These are phyloP conservation scores for Verticillium dahliae DNA, from an alignment of 2,329 filamentous ascomycete species.

Conservation along the genomic window DNA sequence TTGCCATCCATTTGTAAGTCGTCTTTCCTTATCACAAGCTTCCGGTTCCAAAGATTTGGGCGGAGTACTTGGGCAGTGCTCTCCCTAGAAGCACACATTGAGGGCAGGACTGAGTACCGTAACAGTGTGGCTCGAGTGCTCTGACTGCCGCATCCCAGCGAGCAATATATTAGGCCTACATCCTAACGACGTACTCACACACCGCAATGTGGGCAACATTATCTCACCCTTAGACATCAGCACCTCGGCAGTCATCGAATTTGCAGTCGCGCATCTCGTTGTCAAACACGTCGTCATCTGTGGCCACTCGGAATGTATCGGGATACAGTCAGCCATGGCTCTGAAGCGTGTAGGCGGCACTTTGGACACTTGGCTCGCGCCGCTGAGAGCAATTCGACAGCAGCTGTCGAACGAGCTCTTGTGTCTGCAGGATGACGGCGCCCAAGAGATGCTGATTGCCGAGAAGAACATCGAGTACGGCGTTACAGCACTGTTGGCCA, in stretches of 20 bases:
- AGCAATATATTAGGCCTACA: conserved; percentile 72
- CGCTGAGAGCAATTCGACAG: conserved; percentile 36
- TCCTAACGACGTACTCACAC: conserved; percentile 80
- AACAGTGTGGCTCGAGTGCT: conserved; percentile 77
- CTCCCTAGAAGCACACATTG: background rate
- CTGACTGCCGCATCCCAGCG: conserved; percentile 79
- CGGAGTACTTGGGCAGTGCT: background rate
- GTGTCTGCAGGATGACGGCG: conserved; percentile 44
- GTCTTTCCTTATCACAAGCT: background rate
- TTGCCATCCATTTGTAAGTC: conserved; percentile 51
- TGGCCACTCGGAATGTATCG: conserved; percentile 62
- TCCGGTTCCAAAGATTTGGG: background rate
- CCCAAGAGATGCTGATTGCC: conserved; percentile 55
- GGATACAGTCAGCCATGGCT: conserved; percentile 52
- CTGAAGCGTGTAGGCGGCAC: conserved; percentile 43
- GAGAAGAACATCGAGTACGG: conserved; percentile 72
- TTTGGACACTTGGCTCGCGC: conserved; percentile 48
- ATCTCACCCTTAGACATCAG: conserved; percentile 69
- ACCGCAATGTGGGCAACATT: conserved; percentile 88
- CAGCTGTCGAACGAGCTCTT: conserved; percentile 49
- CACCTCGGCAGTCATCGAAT: conserved; percentile 70
- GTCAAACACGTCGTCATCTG: conserved; percentile 66
- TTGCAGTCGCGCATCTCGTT: conserved; percentile 65
- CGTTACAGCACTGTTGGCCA: conserved; percentile 61
- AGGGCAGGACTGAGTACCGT: background rate